Base-by-base conservation (phyloP, 805 yeast genomes). In the Saccharomycopsis fodiens region DNA sequence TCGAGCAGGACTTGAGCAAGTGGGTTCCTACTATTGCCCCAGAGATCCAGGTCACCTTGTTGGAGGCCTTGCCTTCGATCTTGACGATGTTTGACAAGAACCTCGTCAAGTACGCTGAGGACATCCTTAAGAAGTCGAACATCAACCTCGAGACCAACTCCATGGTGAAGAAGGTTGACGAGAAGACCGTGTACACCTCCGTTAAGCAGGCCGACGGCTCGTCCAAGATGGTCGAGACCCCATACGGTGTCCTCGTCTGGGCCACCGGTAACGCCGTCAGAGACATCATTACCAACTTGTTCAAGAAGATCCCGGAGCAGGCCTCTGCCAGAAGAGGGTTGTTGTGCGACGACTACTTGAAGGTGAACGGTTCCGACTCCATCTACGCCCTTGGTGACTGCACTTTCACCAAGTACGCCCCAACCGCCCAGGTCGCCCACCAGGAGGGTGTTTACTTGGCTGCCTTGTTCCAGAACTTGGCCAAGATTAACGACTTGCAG, bases 341-440 rank as follows among this genome's bases (percentile, higher is more conserved):
- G 57, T 72, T 87, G 54, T 82, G 91, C 48, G 82, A 89, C 66
- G 95, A 86, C n/a, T 81, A 75, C 63, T 69, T 87, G 53, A 81
- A 82, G 60, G 79, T 91, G 27, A 79, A 85, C 59, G 97, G 97
- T 61, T 74, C 87, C 36, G 85, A 82, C 53, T 65, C 68, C 20
- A 79, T 91, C 55, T 91, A 73, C 65, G 97, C 95, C 41, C 68
- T 89, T 47, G 97, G 97, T 63, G 97, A 89, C 69, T 89, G 97
- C 69, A 85, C 97, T 32, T 79, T 83, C 64, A 72, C 76, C 51
- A 85, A 85, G 62, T 79, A 78, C 56, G 93, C 96, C 36, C 97
- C 97, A 56, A 89, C 97, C 52, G 97, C 97, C 21, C 97, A 89
- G 73, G 97, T 88, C 46, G 97, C 97, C 35, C 79, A 87, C 68